These are phyloP conservation scores for Termitomyces eurrhizus DNA, from an alignment of 768 basidiomycete genomes.

Conservation along the genomic window DNA sequence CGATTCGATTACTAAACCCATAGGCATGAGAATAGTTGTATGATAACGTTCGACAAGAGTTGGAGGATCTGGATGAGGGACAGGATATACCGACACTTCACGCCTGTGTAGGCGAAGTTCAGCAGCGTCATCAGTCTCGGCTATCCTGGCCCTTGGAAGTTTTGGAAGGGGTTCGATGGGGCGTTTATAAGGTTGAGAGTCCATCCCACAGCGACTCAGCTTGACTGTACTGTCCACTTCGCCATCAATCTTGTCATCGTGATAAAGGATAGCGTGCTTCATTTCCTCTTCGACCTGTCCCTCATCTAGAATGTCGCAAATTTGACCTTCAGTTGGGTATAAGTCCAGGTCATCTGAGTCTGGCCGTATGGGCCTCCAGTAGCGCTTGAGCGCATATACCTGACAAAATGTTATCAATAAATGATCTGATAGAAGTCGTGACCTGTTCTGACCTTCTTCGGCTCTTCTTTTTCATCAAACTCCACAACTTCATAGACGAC, in stretches of 20 bases:
- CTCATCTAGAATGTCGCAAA: not conserved
- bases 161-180: not conserved
- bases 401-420: not conserved
- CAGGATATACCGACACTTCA: not conserved
- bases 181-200: not conserved
- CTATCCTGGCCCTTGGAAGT: too few relatives aligned
- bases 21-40: not conserved
- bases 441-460: not conserved
- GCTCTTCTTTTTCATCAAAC: not conserved
- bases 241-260: not conserved
- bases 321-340: not conserved
- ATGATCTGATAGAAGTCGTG: not conserved
- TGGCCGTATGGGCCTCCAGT: not conserved
- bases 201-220: not conserved
- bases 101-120: not conserved
- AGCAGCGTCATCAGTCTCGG: not conserved
- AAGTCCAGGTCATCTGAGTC: not conserved
- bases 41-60: not conserved
- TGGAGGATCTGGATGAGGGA: too few relatives aligned
- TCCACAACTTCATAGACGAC: not conserved
- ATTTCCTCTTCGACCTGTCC: not conserved
- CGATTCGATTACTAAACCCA: not conserved
- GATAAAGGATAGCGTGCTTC: not conserved
- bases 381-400: not conserved
- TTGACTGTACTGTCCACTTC: not conserved